Evolutionary conservation across 306 rosid genomes (phyloP), one percentile per base, ranked within the genome.

Genomic region (Crotalaria pallida): DNA sequence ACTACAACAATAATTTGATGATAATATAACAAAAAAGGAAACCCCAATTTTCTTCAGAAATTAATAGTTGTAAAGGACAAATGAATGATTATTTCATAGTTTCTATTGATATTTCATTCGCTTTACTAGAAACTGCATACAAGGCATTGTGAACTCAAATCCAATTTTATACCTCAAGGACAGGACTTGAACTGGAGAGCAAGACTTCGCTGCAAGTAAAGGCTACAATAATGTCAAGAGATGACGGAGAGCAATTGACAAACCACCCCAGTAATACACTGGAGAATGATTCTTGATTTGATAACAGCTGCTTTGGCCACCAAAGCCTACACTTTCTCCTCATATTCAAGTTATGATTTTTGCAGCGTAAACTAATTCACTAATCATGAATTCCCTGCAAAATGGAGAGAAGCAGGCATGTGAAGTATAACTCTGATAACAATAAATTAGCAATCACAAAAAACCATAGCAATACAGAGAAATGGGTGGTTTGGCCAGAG

Each of bases 261-360:
- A 91, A 91, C 97, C 99, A 94, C 31, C 97, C 99, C 15, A 94
- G 74, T 82, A 93, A 75, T 58, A 87, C 58, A 79, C 70, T 68
- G 33, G 88, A 78, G 64, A 79, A 66, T 16, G 88, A 45, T 7
- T 73, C 80, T 74, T 79, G 78, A 63, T 80, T 76, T 17, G 83
- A 63, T 74, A 83, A 72, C 63, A 88, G 81, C 62, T 85, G 83
- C 70, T 77, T 88, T 22, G 99, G 97, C 99, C 99, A 94, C 99
- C 99, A 94, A 80, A 91, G 82, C 80, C 97, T 83, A 77, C 95
- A 94, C 29, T 80, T 85, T 47, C 76, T 83, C 13, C 67, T 68
- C 92, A 84, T 85, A 67, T 75, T 66, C 65, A 81, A 31, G 73
- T 72, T 78, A 68, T 53, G 70, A 73, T 79, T 55, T 60, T 77